Evolutionary conservation across 345 rosid genomes (phyloP).

Genomic region (Dovyalis caffra): DNA sequence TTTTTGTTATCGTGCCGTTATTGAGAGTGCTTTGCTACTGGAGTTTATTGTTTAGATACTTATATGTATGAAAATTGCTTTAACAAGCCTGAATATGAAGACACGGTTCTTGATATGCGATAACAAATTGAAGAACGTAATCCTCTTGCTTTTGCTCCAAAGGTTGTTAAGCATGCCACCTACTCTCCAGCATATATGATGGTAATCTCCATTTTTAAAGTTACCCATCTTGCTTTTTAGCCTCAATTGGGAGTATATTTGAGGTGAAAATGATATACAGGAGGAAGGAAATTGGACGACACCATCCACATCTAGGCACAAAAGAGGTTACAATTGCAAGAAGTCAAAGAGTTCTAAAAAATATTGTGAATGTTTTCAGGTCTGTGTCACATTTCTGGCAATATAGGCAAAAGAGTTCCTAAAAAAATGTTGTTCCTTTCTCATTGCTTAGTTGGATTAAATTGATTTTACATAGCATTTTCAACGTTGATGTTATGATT

Average conservation of each 20-base stretch:
- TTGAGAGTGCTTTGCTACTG: conserved; percentile 46
- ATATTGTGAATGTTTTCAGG: conserved; percentile 57
- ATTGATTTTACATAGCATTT: neutral
- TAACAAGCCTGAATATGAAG: conserved; percentile 44
- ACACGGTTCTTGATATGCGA: conserved; percentile 30
- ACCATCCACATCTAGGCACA: conserved; percentile 44
- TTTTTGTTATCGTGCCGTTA: conserved; percentile 32
- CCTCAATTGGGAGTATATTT: conserved; percentile 7
- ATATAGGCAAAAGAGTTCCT: neutral
- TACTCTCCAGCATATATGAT: conserved; percentile 20
- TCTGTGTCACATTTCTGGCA: conserved; percentile 3
- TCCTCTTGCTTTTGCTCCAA: conserved; percentile 49
- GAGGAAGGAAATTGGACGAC: conserved; percentile 24
- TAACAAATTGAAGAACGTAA: conserved; percentile 40
- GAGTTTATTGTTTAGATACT: conserved; percentile 35
- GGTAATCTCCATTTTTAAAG: conserved; percentile 18
- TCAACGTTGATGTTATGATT: neutral
- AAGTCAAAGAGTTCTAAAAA: conserved; percentile 47
- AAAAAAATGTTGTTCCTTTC: neutral
- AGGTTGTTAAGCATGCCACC: conserved; percentile 22
- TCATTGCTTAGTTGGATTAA: neutral
- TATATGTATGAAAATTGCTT: conserved; percentile 39
- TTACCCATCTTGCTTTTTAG: neutral
- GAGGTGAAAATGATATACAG: conserved; percentile 23
- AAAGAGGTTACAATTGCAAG: conserved; percentile 54